Evolutionary conservation across 2,329 filamentous ascomycete genomes (phyloP).

Genomic region (Endocalyx cinctus): DNA sequence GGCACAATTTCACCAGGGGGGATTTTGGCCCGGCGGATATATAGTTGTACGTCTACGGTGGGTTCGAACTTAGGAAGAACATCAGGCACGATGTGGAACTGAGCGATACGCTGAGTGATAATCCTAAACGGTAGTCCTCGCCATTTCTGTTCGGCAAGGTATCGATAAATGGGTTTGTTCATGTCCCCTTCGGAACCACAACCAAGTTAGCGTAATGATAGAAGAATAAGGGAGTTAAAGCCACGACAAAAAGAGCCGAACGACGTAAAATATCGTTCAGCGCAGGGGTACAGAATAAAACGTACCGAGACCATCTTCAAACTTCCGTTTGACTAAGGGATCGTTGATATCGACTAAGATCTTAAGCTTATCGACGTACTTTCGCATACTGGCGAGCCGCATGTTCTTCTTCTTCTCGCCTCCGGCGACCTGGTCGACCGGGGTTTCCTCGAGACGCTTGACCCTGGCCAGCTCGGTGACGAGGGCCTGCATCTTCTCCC

Average conservation of each 20-base stretch:
- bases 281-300: no score
- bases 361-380: constrained; percentile 73
- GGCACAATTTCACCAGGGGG: constrained; percentile 75
- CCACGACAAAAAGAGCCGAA: constrained; percentile 1
- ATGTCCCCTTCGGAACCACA: no score
- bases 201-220: no score
- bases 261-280: no score
- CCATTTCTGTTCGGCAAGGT: constrained; percentile 86
- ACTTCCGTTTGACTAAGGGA: constrained; percentile 85
- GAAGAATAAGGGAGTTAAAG: constrained; percentile 1
- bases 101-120: constrained; percentile 77
- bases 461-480: constrained; percentile 64
- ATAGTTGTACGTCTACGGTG: constrained; percentile 72
- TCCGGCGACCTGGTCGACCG: constrained; percentile 53
- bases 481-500: constrained; percentile 75
- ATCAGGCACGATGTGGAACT: constrained; percentile 86
- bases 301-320: constrained; percentile 85
- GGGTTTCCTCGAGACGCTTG: constrained; percentile 56
- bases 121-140: constrained; percentile 73
- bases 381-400: constrained; percentile 64
- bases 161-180: constrained; percentile 92
- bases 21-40: constrained; percentile 67
- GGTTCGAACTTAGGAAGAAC: constrained; percentile 77
- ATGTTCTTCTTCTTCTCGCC: constrained; percentile 62
- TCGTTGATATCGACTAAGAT: constrained; percentile 93